These are phyloP conservation scores for Stephania japonica DNA, from an alignment of 164 flowering plant genomes.

Conservation along the genomic window DNA sequence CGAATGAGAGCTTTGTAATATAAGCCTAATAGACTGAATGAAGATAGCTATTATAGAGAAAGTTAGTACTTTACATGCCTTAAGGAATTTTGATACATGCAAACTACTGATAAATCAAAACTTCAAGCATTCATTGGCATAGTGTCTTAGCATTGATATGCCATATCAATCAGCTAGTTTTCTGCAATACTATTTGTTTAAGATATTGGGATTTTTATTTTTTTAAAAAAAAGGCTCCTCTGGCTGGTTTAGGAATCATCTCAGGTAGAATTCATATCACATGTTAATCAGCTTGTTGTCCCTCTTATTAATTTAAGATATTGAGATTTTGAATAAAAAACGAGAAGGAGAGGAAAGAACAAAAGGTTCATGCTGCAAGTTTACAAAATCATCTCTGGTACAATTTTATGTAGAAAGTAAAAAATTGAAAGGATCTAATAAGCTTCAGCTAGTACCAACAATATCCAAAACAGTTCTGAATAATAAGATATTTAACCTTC, in stretches of 20 bases:
- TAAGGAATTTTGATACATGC: not conserved
- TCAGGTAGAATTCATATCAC: too few species aligned
- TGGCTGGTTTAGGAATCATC: too few species aligned
- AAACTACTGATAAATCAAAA: not conserved
- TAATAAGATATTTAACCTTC: conserved; percentile 70
- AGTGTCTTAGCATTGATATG: not conserved
- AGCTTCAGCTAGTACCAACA: conserved; percentile 20
- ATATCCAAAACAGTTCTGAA: conserved; percentile 44
- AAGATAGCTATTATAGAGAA: not conserved
- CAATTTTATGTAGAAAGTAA: not conserved
- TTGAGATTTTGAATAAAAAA: too few species aligned
- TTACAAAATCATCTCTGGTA: not conserved
- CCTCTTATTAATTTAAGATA: too few species aligned
- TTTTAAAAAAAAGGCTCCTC: too few species aligned
- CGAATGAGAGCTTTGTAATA: not conserved
- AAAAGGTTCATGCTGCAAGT: not conserved
- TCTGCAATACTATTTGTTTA: not conserved
- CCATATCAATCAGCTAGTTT: too few species aligned
- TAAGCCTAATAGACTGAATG: not conserved
- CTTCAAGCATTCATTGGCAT: not conserved
- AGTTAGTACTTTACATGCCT: not conserved
- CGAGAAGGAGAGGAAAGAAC: too few species aligned
- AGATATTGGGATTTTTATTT: too few species aligned
- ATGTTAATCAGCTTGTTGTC: too few species aligned
- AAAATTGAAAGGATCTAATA: not conserved